Evolutionary conservation across 2,329 filamentous ascomycete genomes (phyloP).

Genomic region (Teratosphaeriaceae sp.): DNA sequence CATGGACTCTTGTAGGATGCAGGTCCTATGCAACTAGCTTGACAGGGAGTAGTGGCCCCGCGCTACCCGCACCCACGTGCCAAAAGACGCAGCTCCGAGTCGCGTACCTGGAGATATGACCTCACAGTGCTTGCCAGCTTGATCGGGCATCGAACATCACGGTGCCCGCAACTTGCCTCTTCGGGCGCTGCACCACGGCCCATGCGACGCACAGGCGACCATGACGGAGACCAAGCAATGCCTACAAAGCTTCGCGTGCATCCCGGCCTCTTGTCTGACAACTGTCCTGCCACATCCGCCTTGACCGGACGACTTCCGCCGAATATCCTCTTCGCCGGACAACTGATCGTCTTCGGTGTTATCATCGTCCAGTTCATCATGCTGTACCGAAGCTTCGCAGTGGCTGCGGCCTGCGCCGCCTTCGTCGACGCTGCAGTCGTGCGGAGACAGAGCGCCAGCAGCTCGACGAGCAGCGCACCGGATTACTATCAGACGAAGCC

Average conservation of each 20-base stretch:
- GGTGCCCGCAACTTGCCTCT: neutral
- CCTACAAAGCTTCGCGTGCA: conserved; percentile 1
- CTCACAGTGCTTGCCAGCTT: neutral
- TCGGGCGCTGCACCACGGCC: neutral
- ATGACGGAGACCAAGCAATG: neutral
- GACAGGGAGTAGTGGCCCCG: neutral
- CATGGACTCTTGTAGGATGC: neutral
- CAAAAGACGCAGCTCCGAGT: neutral
- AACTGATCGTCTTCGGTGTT: conserved; percentile 22
- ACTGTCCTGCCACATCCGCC: conserved; percentile 1
- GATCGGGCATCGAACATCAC: neutral
- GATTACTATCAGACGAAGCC: conserved; percentile 59
- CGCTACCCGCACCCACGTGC: neutral
- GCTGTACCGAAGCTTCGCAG: conserved; percentile 26
- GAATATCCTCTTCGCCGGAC: conserved; percentile 9
- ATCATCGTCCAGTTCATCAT: conserved; percentile 24
- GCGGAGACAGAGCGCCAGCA: conserved; percentile 12
- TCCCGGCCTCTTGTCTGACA: conserved; percentile 1
- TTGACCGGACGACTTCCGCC: conserved; percentile 1
- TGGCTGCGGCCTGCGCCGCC: conserved; percentile 20
- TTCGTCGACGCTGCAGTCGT: conserved; percentile 18
- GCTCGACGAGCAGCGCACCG: conserved; percentile 35
- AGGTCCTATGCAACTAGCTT: neutral
- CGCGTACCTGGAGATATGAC: neutral
- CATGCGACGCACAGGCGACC: neutral